phyloP scores from a whole-genome alignment of 1,284 basidiomycete genomes.

The Xerocomus amazonicus region DNA sequence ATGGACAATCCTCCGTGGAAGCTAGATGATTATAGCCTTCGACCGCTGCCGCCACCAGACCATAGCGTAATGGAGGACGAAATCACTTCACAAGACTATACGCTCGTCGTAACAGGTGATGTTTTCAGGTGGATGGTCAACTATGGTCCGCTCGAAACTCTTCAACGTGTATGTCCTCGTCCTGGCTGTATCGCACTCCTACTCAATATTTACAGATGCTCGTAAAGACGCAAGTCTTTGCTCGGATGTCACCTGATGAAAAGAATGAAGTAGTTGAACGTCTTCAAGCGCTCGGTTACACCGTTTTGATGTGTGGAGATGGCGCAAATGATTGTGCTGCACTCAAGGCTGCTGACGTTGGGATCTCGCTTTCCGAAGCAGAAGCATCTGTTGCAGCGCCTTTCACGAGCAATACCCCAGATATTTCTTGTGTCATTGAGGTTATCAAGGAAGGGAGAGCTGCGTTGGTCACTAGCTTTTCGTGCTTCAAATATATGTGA shows the following conservation, averaged over 20 bases:
- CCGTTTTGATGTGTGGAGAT: slow-evolving; percentile 97
- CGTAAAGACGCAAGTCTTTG: slow-evolving; percentile 97
- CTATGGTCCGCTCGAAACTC: slow-evolving; percentile 88
- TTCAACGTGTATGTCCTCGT: slow-evolving; percentile 70
- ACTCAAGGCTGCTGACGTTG: slow-evolving; percentile 97
- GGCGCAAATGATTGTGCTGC: slow-evolving; percentile 99
- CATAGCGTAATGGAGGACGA: slow-evolving; percentile 67
- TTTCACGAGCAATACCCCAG: slow-evolving; percentile 91
- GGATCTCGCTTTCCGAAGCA: slow-evolving; percentile 94
- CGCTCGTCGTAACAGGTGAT: slow-evolving; percentile 93
- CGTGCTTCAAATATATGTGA: slow-evolving; percentile 99
- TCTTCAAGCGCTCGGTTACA: slow-evolving; percentile 90
- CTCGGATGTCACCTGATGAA: slow-evolving; percentile 99
- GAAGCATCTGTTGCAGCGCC: slow-evolving; percentile 99
- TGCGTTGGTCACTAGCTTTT: slow-evolving; percentile 95
- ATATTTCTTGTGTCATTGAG: slow-evolving; percentile 95
- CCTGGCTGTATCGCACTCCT: neutral
- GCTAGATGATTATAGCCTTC: slow-evolving; percentile 86
- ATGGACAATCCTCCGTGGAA: slow-evolving; percentile 88
- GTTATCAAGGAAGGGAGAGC: slow-evolving; percentile 96
- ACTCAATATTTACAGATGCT: slow-evolving; percentile 69
- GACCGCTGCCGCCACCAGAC: slow-evolving; percentile 67
- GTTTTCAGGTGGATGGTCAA: slow-evolving; percentile 99
- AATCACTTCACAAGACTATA: slow-evolving; percentile 81
- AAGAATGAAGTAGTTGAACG: slow-evolving; percentile 98